These are phyloP conservation scores for Trichoderma orchidacearum DNA, from an alignment of 495 filamentous ascomycete species.

Conservation along the genomic window DNA sequence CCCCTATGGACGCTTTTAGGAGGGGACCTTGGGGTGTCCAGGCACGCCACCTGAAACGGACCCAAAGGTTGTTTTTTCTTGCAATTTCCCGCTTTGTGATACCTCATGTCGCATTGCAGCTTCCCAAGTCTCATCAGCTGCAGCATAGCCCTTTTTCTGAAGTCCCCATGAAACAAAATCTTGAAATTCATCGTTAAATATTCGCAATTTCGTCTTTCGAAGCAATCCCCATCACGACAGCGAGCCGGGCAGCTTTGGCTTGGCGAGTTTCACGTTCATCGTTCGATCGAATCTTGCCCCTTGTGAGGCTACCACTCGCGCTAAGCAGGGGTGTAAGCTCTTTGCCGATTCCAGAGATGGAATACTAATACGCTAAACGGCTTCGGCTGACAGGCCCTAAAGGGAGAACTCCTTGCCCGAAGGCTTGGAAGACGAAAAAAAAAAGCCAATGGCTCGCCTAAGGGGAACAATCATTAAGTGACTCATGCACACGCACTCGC, in stretches of 20 bases:
- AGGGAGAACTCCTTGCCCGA: not conserved
- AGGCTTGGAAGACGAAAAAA: not conserved
- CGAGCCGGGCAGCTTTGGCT: not conserved
- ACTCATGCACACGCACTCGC: not conserved
- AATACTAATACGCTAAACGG: not conserved
- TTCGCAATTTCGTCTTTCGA: not conserved
- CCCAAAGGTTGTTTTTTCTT: not conserved
- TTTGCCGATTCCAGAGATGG: not conserved
- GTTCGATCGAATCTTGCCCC: conserved; percentile 1
- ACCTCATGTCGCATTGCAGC: not conserved
- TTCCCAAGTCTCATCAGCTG: not conserved
- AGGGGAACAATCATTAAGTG: not conserved
- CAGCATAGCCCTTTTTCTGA: not conserved
- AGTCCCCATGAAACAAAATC: not conserved
- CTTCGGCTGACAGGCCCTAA: not conserved
- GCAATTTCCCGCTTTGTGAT: not conserved
- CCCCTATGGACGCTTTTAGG: not conserved
- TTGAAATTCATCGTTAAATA: not conserved
- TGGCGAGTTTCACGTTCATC: not conserved
- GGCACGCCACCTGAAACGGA: not conserved
- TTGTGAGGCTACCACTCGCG: not conserved
- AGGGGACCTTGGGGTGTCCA: not conserved
- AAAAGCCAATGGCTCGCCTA: not conserved
- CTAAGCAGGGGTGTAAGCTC: not conserved
- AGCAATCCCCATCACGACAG: not conserved